Base-by-base conservation (phyloP, 805 yeast species). In the Starmerella roubikii region DNA sequence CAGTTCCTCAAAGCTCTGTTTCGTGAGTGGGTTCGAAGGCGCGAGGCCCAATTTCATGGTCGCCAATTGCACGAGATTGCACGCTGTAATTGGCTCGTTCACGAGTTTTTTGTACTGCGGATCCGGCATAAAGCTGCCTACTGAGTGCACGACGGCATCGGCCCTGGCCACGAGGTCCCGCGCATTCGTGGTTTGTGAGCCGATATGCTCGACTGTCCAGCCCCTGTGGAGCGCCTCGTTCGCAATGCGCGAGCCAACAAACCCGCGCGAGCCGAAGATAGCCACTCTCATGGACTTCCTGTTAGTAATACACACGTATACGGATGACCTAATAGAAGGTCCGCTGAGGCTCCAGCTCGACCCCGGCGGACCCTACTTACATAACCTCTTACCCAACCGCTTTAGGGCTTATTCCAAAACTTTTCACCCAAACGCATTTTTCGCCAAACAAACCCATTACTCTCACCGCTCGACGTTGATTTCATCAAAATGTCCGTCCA, bases 211-310 rank as follows among this genome's bases (percentile, higher is more conserved):
- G 4, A 85, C 93, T 2, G 22, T 13, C 52, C 52, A 48, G n/a
- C 49, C 49, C 3, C 42, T 34, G 3, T 26, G 30, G 11, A 16
- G 13, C 3, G 46, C 49, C 10, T 30, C 45, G 12, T 22, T n/a
- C 7, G 45, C 41, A 8, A 86, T 74, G 25, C 76, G 62, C 40
- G 45, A 46, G 49, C 72, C 78, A 15, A 86, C 57, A 54, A 82
- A 82, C 8, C 96, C 96, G 48, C 72, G 74, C 1, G 96, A 95
- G 15, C 97, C 97, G 52, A 85, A 73, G 0, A 85, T 82, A 3
- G 82, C 72, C 3, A 72, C 46, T 33, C 44, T 48, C 51, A 45
- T 60, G 65, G 19, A n/a, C n/a, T n/a, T n/a, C n/a, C n/a, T n/a
- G n/a, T n/a, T n/a, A n/a, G n/a, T n/a, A n/a, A n/a, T n/a, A n/a